A percentile compares a stretch with the other conserved stretches of the same genome.
phyloP scores from a whole-genome alignment of 1,284 basidiomycete species.

The Nidula niveotomentosa region DNA sequence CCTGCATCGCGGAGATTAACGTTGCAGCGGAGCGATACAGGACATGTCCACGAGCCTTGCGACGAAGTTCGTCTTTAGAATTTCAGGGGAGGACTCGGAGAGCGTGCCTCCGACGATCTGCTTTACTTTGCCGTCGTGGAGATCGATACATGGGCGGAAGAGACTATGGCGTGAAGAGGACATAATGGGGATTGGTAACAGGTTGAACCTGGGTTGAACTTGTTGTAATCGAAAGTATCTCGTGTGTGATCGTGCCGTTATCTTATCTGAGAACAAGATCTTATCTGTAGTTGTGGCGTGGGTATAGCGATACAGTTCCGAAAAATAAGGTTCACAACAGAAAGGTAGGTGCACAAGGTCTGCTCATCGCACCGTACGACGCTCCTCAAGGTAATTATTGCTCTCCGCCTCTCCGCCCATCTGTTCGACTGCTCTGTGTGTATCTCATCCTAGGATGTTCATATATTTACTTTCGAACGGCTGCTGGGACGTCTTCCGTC shows the following conservation, averaged over 20 bases:
- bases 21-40: background rate
- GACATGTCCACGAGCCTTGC: constrained; percentile 63
- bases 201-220: background rate
- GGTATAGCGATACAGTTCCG: constrained; percentile 39
- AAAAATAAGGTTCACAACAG: constrained; percentile 40
- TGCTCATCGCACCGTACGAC: constrained; percentile 33
- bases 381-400: constrained; percentile 34
- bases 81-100: constrained; percentile 59
- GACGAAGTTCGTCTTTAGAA: constrained; percentile 90
- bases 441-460: background rate
- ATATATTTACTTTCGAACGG: too few species aligned
- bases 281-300: constrained; percentile 20
- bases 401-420: constrained; percentile 7
- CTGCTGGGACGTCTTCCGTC: background rate
- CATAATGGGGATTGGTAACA: constrained; percentile 12
- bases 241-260: too few species aligned
- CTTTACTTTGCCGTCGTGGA: constrained; percentile 94
- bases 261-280: too few species aligned
- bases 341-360: constrained; percentile 21
- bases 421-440: background rate
- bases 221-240: too few species aligned
- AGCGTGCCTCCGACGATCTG: constrained; percentile 98
- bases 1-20: constrained; percentile 36
- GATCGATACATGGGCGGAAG: constrained; percentile 96
- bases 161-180: constrained; percentile 29